Base-by-base conservation (phyloP, 164 flowering plant genomes). In the Santalum album region DNA sequence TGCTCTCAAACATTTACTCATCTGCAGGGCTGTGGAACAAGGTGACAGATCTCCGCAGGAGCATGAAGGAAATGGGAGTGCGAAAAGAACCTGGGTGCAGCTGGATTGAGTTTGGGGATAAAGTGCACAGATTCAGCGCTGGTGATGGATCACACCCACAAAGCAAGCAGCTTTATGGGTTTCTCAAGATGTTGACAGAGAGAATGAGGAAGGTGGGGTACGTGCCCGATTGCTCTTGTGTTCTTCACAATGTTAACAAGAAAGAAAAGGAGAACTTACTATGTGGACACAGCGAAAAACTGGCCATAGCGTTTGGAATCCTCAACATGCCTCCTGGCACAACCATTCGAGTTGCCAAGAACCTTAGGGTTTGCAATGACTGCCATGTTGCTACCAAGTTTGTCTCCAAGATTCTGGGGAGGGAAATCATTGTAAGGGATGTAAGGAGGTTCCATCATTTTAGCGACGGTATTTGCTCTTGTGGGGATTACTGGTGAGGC, bases 41-140 rank as follows among this genome's bases (percentile, higher is more conserved):
- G 51, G 86, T 86, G 40, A 75, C 38, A 57, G 77, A 71, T 53
- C 74, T 82, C 7, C 51, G 95, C 52, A 77, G 49, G 49, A 75
- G 59, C 50, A 88, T 88, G 96, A 85, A 64, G 49, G 72, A 77
- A 51, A 68, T 63, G 75, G 87, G 96, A 47, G 76, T 88, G 2
- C 78, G 64, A 40, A 87, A 88, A 71, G 88, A 81, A 65, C 90
- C 92, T 7, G 96, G 96, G 2, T 85, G 86, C 69, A 88, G 94
- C 57, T 87, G 92, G 89, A 79, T 89, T 24, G 91, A 86, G 70
- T 64, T 58, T 57, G 74, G 70, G 0, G 78, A 74, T 34, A 68
- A 69, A 63, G 81, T 83, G 20, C 95, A 90, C 36, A 74, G 75
- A 61, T 90, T 90, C 63, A 21, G 78, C 42, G 84, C 87, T 20